Conservation (phyloP, 306 rosid species). For the Vicia faba region DNA sequence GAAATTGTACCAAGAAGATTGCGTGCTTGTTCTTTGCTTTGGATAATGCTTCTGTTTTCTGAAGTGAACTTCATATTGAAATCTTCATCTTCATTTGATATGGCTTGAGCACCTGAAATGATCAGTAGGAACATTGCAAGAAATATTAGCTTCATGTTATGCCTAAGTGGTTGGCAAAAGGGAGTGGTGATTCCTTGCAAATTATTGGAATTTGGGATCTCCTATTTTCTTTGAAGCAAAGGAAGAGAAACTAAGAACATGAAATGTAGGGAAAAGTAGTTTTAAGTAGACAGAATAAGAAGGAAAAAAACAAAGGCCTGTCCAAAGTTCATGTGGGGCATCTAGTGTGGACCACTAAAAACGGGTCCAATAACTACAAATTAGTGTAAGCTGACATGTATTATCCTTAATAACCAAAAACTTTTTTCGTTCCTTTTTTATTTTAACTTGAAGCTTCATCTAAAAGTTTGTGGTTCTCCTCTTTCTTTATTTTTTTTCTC, state of each 20-base stretch:
- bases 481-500: too few species aligned
- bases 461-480: not conserved
- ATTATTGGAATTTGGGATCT: not conserved
- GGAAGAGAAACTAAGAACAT: not conserved
- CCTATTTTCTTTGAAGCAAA: not conserved
- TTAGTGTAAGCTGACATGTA: too few species aligned
- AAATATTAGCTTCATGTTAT: constrained; percentile 24
- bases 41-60: constrained; percentile 22
- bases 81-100: not conserved
- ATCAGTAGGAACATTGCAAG: constrained; percentile 19
- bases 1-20: constrained; percentile 19
- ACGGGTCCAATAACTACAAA: not conserved
- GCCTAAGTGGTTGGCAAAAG: not conserved
- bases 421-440: not conserved
- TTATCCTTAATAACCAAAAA: too few species aligned
- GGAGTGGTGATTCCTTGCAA: not conserved
- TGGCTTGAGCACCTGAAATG: constrained; percentile 25
- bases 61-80: constrained; percentile 23
- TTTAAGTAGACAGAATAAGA: not conserved
- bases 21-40: constrained; percentile 18
- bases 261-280: not conserved
- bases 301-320: not conserved
- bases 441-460: not conserved
- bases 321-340: not conserved
- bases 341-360: not conserved